Base-by-base conservation (phyloP, 2,329 filamentous ascomycete species). In the Tothia fuscella region DNA sequence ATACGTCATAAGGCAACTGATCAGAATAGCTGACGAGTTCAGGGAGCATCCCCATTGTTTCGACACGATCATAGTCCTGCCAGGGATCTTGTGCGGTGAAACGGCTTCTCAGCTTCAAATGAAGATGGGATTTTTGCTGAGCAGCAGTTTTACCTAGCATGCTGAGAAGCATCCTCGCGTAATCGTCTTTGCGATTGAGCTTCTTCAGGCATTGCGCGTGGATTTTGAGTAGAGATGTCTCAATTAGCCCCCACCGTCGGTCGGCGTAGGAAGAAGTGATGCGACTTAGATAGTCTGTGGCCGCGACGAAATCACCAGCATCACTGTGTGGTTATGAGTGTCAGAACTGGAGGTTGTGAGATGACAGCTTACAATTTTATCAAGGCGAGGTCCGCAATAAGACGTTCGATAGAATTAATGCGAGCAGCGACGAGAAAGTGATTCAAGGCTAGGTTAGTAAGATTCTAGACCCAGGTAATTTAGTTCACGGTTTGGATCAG, bases 221-320 rank as follows among this genome's bases (percentile, higher is more conserved):
- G 70, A 95, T 81, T 48, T 84, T 75, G 5, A 96, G 70, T 72
- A 94, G 83, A 1, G 81, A 81, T 3, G 86, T 67, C 55, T 96
- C 87, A 10, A 94, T 68, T 1, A 80, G 66, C 41, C 73, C 77
- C 88, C 91, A 96, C 34, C 79, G 75, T 43, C 74, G 78, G 43
- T 80, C 76, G 0, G 80, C 81, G 51, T 91, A 94, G 47, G 84
- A 82, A 0, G 81, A 79, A 1, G 83, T 80, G 32, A 91, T 78
- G 34, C 78, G 72, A 51, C 81, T 74, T 52, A 98, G 91, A 53
- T 83, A 88, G 1, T 72, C 72, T 0, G 82, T 78, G 1, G 91
- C 88, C 1, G 76, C 72, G 2, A 66, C 67, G 54, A 79, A 88
- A 49, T 96, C 83, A 17, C 74, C 72, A 3, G 83, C 67, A 46